Conservation (phyloP, 164 flowering plant genomes). For the Saururus chinensis region DNA sequence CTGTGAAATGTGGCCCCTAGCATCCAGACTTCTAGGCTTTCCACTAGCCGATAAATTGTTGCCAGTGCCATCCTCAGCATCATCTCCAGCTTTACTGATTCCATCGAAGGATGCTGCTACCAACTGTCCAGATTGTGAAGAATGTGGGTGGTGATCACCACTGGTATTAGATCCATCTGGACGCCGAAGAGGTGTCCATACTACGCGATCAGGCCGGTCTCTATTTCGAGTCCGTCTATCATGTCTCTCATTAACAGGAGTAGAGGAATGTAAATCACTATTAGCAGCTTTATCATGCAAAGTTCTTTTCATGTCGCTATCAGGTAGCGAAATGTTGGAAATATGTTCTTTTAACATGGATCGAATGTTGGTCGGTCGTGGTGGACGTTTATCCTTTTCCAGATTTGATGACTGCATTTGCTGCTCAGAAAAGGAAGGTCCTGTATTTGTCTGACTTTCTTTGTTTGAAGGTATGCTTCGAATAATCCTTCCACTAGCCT, state of each 20-base stretch:
- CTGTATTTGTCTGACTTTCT: constrained; percentile 18
- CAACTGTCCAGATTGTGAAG: constrained; percentile 29
- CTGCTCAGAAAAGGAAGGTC: constrained; percentile 33
- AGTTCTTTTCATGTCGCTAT: constrained; percentile 31
- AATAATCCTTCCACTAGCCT: constrained; percentile 54
- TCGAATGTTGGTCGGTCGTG: constrained; percentile 36
- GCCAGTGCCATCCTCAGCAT: constrained; percentile 5
- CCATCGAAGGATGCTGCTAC: constrained; percentile 20
- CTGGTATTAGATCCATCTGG: constrained; percentile 58
- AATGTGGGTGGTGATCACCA: constrained; percentile 45
- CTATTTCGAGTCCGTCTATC: constrained; percentile 58
- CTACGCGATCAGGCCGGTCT: constrained; percentile 80
- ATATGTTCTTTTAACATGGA: constrained; percentile 16
- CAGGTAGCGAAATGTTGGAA: constrained; percentile 10
- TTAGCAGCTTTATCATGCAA: constrained; percentile 18
- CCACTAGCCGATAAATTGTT: constrained; percentile 4
- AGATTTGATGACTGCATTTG: constrained; percentile 22
- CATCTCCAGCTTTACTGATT: constrained; percentile 13
- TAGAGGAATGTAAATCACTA: constrained; percentile 27
- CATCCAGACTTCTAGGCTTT: constrained; percentile 9
- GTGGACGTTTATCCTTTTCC: constrained; percentile 65
- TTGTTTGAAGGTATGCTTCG: constrained; percentile 54
- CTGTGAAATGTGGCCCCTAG: constrained; percentile 8
- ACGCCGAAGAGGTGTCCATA: constrained; percentile 76
- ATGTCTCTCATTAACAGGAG: constrained; percentile 32